phyloP scores from a whole-genome alignment of 148 eudicot genomes.

The Bassia scoparia region DNA sequence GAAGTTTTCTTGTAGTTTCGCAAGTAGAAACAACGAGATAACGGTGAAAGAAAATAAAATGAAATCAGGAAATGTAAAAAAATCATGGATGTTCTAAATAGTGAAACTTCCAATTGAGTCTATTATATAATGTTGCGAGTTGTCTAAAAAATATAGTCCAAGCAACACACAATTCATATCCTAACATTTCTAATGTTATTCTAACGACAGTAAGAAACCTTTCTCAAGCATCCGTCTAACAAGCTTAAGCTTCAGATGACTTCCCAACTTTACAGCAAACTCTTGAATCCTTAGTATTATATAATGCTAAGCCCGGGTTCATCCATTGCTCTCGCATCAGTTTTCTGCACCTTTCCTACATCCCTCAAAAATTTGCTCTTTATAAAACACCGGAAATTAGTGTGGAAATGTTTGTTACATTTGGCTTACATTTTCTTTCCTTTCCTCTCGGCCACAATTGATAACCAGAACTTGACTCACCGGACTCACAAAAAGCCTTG shows the following conservation, averaged over 20 bases:
- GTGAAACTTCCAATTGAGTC: too few species aligned
- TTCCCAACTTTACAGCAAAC: conserved; percentile 80
- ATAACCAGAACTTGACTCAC: conserved; percentile 52
- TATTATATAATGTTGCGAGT: too few species aligned
- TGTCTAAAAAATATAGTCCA: too few species aligned
- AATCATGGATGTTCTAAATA: too few species aligned
- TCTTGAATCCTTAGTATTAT: conserved; percentile 64
- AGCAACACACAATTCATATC: too few species aligned
- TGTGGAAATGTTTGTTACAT: conserved; percentile 42
- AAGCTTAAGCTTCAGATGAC: conserved; percentile 69
- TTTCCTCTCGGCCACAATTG: conserved; percentile 69
- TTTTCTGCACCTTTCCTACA: conserved; percentile 62
- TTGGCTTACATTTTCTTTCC: conserved; percentile 55
- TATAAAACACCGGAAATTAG: conserved; percentile 78
- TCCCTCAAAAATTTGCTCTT: conserved; percentile 74
- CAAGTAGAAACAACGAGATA: too few species aligned
- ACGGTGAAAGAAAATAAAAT: too few species aligned
- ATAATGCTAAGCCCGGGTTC: conserved; percentile 39
- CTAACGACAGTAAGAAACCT: too few species aligned
- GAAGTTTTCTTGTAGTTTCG: too few species aligned
- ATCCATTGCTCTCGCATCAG: conserved; percentile 51
- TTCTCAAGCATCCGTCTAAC: conserved; percentile 60
- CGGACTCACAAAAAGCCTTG: conserved; percentile 64
- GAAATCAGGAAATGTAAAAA: too few species aligned
- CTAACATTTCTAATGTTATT: too few species aligned